A percentile compares a stretch with the other conserved stretches of the same genome.
phyloP scores from a whole-genome alignment of 495 filamentous ascomycete species.

The Hypomontagnella monticulosa region DNA sequence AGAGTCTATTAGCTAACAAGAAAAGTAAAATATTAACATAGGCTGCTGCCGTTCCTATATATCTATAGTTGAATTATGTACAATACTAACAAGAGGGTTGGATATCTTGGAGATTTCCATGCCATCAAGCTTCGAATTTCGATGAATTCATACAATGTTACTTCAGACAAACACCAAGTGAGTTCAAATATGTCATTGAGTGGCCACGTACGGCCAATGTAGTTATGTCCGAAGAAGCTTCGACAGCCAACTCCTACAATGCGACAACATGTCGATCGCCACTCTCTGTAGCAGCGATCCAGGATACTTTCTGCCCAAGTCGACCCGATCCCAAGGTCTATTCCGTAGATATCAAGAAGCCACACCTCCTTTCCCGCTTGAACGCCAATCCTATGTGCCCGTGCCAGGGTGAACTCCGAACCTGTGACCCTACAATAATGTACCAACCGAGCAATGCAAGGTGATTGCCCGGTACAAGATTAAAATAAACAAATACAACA shows the following conservation, averaged over 20 bases:
- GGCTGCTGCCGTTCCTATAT: no score
- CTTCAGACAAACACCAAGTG: no score
- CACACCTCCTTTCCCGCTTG: slow-evolving; percentile 16
- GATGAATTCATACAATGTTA: no score
- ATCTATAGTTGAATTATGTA: no score
- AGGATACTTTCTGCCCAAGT: slow-evolving; percentile 24
- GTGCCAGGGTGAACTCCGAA: slow-evolving; percentile 35
- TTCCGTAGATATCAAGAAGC: slow-evolving; percentile 9
- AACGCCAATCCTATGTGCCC: slow-evolving; percentile 30
- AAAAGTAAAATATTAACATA: no score
- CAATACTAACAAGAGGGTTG: no score
- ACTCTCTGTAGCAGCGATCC: slow-evolving; percentile 8
- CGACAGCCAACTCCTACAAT: slow-evolving; percentile 7
- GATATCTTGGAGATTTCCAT: no score
- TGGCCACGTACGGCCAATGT: slow-evolving; percentile 13
- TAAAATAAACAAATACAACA: slow-evolving; percentile 44
- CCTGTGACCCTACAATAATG: slow-evolving; percentile 22
- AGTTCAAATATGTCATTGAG: background rate
- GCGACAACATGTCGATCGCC: slow-evolving; percentile 7
- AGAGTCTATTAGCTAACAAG: no score
- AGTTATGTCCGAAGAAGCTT: slow-evolving; percentile 10
- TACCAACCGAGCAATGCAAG: slow-evolving; percentile 19
- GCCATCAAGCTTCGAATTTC: no score
- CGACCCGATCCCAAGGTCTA: slow-evolving; percentile 7
- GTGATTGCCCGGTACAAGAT: slow-evolving; percentile 28